A percentile compares a stretch with the other conserved stretches of the same genome.
Conservation (phyloP, 164 flowering plant species). For the Piper longum region DNA sequence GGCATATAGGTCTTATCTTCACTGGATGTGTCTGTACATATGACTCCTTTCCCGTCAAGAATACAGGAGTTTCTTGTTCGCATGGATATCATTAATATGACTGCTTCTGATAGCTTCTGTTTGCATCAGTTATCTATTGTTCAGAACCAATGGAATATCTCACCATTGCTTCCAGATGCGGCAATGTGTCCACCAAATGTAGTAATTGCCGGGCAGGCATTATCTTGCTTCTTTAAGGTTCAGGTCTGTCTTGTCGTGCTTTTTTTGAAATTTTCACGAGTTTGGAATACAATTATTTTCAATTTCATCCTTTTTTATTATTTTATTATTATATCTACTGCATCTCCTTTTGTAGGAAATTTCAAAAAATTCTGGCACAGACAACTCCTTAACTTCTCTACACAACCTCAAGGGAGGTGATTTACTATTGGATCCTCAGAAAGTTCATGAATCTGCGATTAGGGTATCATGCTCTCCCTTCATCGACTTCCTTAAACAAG, state of each 20-base stretch:
- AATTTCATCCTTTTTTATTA: not conserved
- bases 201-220: conserved; percentile 59
- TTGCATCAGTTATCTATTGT: conserved; percentile 70
- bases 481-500: conserved; percentile 53
- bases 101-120: conserved; percentile 48
- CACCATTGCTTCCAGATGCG: conserved; percentile 41
- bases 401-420: conserved; percentile 20
- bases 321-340: not conserved
- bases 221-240: conserved; percentile 71
- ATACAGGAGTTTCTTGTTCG: conserved; percentile 79
- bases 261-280: not conserved
- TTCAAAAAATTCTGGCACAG: conserved; percentile 16
- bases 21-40: conserved; percentile 54
- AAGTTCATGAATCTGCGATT: conserved; percentile 18
- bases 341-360: conserved; percentile 21
- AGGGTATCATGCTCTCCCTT: conserved; percentile 52
- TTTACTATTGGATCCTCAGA: conserved; percentile 32
- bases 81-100: conserved; percentile 72
- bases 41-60: conserved; percentile 59
- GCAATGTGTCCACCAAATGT: conserved; percentile 26
- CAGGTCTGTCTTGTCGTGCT: conserved; percentile 37
- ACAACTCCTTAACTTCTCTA: conserved; percentile 19
- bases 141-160: conserved; percentile 69
- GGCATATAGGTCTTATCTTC: conserved; percentile 66
- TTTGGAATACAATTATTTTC: not conserved